Evolutionary conservation across 2,329 filamentous ascomycete species (phyloP).

Genomic region (Trichoderma pleuroti): DNA sequence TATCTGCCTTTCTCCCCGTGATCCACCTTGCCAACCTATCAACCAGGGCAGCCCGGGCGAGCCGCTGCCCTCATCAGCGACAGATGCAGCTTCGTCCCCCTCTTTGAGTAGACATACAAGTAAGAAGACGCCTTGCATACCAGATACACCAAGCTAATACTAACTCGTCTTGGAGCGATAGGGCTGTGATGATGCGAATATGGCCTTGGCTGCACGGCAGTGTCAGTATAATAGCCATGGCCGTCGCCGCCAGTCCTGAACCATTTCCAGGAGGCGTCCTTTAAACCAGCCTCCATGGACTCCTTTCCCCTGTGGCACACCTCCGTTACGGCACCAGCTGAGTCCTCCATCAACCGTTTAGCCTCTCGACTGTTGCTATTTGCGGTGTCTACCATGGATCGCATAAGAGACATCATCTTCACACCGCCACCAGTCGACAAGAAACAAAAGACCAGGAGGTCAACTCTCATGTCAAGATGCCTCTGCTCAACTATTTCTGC

Average conservation of each 20-base stretch:
- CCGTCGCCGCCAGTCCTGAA: background rate
- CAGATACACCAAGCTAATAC: background rate
- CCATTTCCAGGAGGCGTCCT: background rate
- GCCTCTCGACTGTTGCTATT: background rate
- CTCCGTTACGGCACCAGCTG: background rate
- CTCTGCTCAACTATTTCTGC: conserved; percentile 15
- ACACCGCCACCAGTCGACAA: background rate
- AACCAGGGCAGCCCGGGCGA: conserved; percentile 14
- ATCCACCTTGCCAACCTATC: conserved; percentile 1
- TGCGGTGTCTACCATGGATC: background rate
- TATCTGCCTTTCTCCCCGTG: conserved; percentile 13
- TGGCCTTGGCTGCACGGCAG: conserved; percentile 7
- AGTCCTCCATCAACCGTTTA: background rate
- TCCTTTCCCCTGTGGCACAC: background rate
- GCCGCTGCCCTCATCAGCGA: conserved; percentile 6
- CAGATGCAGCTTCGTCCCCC: background rate
- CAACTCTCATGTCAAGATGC: conserved; percentile 9
- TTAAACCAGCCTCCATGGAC: background rate
- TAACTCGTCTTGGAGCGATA: background rate
- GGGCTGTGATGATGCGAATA: conserved; percentile 9
- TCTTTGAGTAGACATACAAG: background rate
- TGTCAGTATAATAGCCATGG: conserved; percentile 2
- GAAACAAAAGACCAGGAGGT: conserved; percentile 4
- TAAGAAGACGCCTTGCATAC: conserved; percentile 8
- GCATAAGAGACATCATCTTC: background rate